These are phyloP conservation scores for Licmophora abbreviata DNA, from an alignment of 108 stramenopile genomes.

Conservation along the genomic window DNA sequence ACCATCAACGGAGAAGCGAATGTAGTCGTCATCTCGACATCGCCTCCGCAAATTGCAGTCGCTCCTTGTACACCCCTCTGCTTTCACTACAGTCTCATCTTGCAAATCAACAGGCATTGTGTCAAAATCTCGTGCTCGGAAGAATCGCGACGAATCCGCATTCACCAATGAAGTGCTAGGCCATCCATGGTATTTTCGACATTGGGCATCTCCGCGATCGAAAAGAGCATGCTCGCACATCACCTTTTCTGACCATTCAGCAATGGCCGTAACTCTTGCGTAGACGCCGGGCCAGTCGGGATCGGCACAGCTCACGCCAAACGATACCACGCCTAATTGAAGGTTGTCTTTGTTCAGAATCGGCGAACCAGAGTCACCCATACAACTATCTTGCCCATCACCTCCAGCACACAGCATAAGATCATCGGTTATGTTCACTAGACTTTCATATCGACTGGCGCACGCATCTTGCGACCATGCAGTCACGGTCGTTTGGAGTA, in stretches of 20 bases:
- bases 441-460: background rate
- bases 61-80: too few species aligned
- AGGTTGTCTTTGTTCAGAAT: background rate
- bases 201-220: background rate
- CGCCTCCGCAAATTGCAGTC: too few species aligned
- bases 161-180: background rate
- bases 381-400: slow-evolving; percentile 7
- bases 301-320: slow-evolving; percentile 26
- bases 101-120: background rate
- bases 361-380: slow-evolving; percentile 10
- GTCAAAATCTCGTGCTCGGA: too few species aligned
- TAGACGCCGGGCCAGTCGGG: slow-evolving; percentile 38
- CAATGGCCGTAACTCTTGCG: slow-evolving; percentile 15
- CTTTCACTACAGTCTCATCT: background rate
- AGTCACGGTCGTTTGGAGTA: background rate
- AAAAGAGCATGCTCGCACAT: slow-evolving; percentile 13
- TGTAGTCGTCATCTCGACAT: too few species aligned
- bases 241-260: slow-evolving; percentile 28
- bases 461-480: background rate
- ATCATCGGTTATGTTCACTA: background rate
- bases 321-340: slow-evolving; percentile 14
- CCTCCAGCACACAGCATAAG: slow-evolving; percentile 6
- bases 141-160: background rate
- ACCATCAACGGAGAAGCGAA: too few species aligned
- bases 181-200: background rate